Evolutionary conservation across 202 grass and related monocot genomes (phyloP).

Genomic region (Dendrocalamus latiflorus): DNA sequence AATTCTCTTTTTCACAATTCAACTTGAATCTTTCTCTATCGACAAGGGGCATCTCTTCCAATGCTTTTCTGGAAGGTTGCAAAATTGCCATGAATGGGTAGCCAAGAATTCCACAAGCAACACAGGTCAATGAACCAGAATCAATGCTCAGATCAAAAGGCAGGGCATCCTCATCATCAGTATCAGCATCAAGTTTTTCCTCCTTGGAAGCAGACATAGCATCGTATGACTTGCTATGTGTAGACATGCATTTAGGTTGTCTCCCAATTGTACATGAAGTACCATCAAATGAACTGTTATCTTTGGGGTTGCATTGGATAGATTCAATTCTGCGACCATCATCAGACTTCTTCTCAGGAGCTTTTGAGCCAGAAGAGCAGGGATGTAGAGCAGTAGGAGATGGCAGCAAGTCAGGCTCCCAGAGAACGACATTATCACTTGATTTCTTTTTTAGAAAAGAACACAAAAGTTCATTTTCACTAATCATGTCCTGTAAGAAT

Average conservation of each 20-base stretch:
- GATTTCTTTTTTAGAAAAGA: slow-evolving; percentile 59
- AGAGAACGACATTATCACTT: slow-evolving; percentile 58
- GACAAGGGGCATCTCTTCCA: slow-evolving; percentile 52
- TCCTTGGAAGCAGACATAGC: neutral
- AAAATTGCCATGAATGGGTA: slow-evolving; percentile 97
- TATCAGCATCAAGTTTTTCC: slow-evolving; percentile 20
- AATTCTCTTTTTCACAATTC: slow-evolving; percentile 28
- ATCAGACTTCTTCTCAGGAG: slow-evolving; percentile 30
- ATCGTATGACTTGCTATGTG: slow-evolving; percentile 15
- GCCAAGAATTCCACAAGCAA: slow-evolving; percentile 98
- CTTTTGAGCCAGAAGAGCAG: slow-evolving; percentile 33
- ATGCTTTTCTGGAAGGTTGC: slow-evolving; percentile 73
- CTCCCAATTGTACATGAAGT: neutral
- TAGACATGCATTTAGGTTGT: slow-evolving; percentile 13
- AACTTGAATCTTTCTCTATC: slow-evolving; percentile 28
- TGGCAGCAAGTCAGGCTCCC: slow-evolving; percentile 89
- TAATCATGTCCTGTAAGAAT: slow-evolving; percentile 96
- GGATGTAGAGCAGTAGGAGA: slow-evolving; percentile 33
- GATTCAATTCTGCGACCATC: slow-evolving; percentile 20
- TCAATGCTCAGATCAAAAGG: slow-evolving; percentile 92
- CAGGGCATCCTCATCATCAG: slow-evolving; percentile 56
- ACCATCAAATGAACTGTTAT: slow-evolving; percentile 15
- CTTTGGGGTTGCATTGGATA: neutral
- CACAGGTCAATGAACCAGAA: slow-evolving; percentile 94
- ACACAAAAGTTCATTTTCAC: slow-evolving; percentile 70